Base-by-base conservation (phyloP, 2,329 filamentous ascomycete species). In the Cladosporium cucumerinum region DNA sequence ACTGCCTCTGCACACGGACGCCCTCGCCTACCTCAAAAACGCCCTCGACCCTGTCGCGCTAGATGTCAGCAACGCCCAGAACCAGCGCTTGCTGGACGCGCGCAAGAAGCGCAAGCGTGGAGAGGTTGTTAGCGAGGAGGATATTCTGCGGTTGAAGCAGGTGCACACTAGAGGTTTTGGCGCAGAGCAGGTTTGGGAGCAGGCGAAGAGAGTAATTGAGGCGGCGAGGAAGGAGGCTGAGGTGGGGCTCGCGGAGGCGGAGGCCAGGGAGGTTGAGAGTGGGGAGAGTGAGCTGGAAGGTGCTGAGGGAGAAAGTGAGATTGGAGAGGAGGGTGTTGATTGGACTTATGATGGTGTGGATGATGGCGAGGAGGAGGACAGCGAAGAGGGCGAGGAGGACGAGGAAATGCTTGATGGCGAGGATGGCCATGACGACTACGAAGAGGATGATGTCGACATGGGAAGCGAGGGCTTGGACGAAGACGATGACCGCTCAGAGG, bases 141-240 rank as follows among this genome's bases (percentile, higher is more conserved):
- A 85, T 69, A 80, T 90, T 1, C 74, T 97, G 68, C 92, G 92
- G 72, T 81, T 97, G 72, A 89, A 90, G 72, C 93, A 91, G 77
- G 82, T 99, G 18, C 91, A 97, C 75, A 82, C 92, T 7, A 87
- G 96, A 65, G 95, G 94, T 0, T 97, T 98, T 71, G 91, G 90
- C 71, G 89, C 91, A 12, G 87, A 89, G 23, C 94, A 98, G 78
- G 88, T 99, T 51, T 99, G 94, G 91, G 92, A 97, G 77, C 95
- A 99, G 80, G 90, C 92, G 10, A 89, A 88, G 73, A 87, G 91
- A 71, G 92, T 98, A 23, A 88, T 98, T 65, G 84, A 90, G 67
- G 86, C 87, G 55, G 79, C 88, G 7, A 80, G 80, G 51, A 77
- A 80, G 21, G 83, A 88, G 72, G 80, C 85, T 3, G 82, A 85